Evolutionary conservation across 495 filamentous ascomycete species (phyloP).

Genomic region (Rhizodiscina lignyota): DNA sequence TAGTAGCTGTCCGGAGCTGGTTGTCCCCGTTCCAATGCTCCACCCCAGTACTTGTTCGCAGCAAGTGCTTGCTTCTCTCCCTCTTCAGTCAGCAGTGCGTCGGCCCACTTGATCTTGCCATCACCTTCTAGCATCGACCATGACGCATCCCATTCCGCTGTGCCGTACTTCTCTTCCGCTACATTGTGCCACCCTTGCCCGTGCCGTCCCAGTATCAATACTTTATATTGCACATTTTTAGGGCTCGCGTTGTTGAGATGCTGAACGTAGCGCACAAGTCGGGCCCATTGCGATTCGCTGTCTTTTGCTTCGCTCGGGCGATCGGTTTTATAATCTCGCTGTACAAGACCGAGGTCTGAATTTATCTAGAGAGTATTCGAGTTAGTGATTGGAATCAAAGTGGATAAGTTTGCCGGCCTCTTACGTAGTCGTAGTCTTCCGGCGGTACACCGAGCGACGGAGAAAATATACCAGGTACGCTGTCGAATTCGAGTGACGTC

Average conservation of each 20-base stretch:
- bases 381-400: too few relatives aligned
- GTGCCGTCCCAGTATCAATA: constrained; percentile 21
- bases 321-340: constrained; percentile 14
- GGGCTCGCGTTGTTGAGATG: constrained; percentile 7
- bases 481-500: too few relatives aligned
- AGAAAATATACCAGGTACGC: too few relatives aligned
- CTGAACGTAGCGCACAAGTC: constrained; percentile 12
- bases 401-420: too few relatives aligned
- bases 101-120: constrained; percentile 45
- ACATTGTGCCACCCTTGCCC: constrained; percentile 24
- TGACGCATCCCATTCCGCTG: constrained; percentile 29
- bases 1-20: constrained; percentile 51
- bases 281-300: constrained; percentile 14
- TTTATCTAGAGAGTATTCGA: constrained; percentile 11
- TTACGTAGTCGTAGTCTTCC: too few relatives aligned
- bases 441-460: too few relatives aligned
- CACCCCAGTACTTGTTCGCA: constrained; percentile 48
- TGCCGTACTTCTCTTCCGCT: constrained; percentile 21
- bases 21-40: constrained; percentile 30
- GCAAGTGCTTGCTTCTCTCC: constrained; percentile 46
- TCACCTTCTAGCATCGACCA: constrained; percentile 59
- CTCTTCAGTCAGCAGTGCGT: constrained; percentile 44
- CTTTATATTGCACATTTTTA: constrained; percentile 12
- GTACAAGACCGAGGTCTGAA: constrained; percentile 16
- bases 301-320: background rate